These are phyloP conservation scores for Gnomoniopsis sp. DNA, from an alignment of 2,329 filamentous ascomycete species.

Conservation along the genomic window DNA sequence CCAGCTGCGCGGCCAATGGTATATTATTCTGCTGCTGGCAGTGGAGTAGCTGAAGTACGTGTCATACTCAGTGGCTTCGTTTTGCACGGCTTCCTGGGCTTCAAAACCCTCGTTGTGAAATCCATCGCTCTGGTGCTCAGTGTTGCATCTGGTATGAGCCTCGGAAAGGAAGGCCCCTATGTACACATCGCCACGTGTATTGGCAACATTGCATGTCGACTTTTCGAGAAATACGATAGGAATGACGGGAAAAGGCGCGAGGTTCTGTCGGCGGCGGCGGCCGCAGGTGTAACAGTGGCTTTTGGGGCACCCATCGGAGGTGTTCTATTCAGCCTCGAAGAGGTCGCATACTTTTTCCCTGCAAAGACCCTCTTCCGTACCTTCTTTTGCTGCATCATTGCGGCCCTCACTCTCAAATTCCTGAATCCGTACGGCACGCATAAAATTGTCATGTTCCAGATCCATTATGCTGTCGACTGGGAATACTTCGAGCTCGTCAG, in stretches of 20 bases:
- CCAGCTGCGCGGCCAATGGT: constrained; percentile 66
- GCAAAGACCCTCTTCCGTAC: constrained; percentile 96
- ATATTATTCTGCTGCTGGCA: constrained; percentile 94
- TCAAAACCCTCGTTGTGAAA: constrained; percentile 85
- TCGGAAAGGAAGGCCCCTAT: constrained; percentile 93
- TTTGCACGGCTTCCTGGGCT: constrained; percentile 87
- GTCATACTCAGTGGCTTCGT: constrained; percentile 98
- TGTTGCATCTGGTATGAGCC: constrained; percentile 85
- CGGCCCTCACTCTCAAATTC: constrained; percentile 88
- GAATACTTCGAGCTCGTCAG: constrained; percentile 83
- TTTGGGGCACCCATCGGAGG: constrained; percentile 87
- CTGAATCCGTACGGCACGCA: constrained; percentile 93
- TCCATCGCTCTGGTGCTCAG: constrained; percentile 78
- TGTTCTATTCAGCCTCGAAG: constrained; percentile 89
- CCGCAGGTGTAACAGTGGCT: constrained; percentile 87
- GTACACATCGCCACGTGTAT: constrained; percentile 97
- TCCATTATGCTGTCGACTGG: constrained; percentile 89
- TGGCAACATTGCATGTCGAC: constrained; percentile 88
- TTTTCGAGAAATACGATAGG: constrained; percentile 90
- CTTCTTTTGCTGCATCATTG: constrained; percentile 96
- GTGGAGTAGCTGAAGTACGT: constrained; percentile 93
- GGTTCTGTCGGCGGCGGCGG: constrained; percentile 87
- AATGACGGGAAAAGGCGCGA: constrained; percentile 95
- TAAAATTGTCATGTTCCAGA: constrained; percentile 96
- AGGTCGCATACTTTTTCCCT: constrained; percentile 96